A percentile compares a stretch with the other conserved stretches of the same genome.
These are phyloP conservation scores for Plasmopara viticola DNA, from an alignment of 352 stramenopile species.

Conservation along the genomic window DNA sequence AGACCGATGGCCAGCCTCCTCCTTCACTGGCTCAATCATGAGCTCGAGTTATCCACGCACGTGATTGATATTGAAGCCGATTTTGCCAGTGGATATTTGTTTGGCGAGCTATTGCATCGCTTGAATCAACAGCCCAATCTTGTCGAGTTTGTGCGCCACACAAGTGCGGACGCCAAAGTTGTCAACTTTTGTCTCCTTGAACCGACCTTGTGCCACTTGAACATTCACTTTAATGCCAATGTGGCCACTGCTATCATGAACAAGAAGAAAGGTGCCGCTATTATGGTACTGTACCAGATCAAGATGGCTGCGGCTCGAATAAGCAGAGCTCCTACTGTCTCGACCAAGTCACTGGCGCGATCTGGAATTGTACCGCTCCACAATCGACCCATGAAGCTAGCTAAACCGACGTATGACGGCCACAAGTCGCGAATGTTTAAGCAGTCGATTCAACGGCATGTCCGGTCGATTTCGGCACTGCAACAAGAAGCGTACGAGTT, in stretches of 20 bases:
- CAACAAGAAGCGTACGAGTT: constrained; percentile 38
- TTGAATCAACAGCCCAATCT: constrained; percentile 89
- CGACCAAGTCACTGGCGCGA: constrained; percentile 42
- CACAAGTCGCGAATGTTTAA: constrained; percentile 63
- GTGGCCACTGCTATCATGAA: constrained; percentile 80
- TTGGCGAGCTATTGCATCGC: constrained; percentile 79
- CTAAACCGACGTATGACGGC: constrained; percentile 49
- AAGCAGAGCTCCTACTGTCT: constrained; percentile 40
- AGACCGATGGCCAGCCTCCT: constrained; percentile 63
- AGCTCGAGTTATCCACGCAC: constrained; percentile 59
- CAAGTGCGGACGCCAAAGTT: constrained; percentile 75
- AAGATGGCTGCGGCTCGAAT: constrained; percentile 56
- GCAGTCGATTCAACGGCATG: constrained; percentile 53
- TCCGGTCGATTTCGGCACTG: constrained; percentile 41
- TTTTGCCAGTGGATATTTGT: constrained; percentile 81
- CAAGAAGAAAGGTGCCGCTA: constrained; percentile 42
- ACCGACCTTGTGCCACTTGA: constrained; percentile 61
- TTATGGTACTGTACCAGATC: constrained; percentile 84
- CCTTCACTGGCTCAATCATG: constrained; percentile 77
- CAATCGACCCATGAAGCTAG: constrained; percentile 52
- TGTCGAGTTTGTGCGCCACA: constrained; percentile 64
- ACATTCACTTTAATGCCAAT: constrained; percentile 73
- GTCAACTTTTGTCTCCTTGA: constrained; percentile 87
- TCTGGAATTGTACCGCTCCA: constrained; percentile 45
- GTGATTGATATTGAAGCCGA: constrained; percentile 63